phyloP scores from a whole-genome alignment of 2,329 filamentous ascomycete species.

The Madurella mycetomatis region DNA sequence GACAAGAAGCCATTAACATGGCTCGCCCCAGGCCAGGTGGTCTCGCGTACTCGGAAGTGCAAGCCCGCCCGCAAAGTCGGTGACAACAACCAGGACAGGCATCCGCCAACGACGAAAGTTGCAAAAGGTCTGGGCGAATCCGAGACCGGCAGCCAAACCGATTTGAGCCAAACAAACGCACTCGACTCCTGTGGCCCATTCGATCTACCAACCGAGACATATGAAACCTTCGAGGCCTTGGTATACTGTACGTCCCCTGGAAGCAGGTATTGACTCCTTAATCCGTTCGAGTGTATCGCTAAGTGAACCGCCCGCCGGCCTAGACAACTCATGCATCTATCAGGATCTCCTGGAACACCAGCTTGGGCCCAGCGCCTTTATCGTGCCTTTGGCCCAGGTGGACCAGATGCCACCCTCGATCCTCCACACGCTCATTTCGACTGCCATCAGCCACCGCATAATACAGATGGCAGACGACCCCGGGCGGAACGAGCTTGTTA shows the following conservation, averaged over 20 bases:
- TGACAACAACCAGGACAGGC: background rate
- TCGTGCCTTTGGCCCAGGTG: slow-evolving; percentile 1
- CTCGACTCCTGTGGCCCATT: background rate
- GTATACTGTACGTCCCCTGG: slow-evolving; percentile 15
- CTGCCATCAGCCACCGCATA: slow-evolving; percentile 16
- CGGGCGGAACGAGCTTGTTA: background rate
- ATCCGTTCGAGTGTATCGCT: too few relatives aligned
- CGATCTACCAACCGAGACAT: slow-evolving; percentile 12
- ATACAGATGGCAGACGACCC: slow-evolving; percentile 9
- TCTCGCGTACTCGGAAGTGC: slow-evolving; percentile 13
- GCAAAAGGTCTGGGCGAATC: background rate
- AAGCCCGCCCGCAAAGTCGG: background rate
- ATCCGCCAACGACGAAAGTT: too few relatives aligned
- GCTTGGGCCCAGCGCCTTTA: slow-evolving; percentile 11
- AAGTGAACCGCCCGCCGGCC: too few relatives aligned
- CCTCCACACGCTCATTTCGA: slow-evolving; percentile 14
- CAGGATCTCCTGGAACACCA: slow-evolving; percentile 10
- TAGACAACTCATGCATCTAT: slow-evolving; percentile 18
- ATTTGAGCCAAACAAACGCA: background rate
- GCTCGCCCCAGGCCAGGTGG: slow-evolving; percentile 19
- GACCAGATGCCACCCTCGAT: slow-evolving; percentile 9
- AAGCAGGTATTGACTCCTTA: background rate
- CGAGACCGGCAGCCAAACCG: background rate
- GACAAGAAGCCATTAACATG: slow-evolving; percentile 24
- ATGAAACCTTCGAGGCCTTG: slow-evolving; percentile 18